Evolutionary conservation across 1,284 basidiomycete species (phyloP), one percentile per base, ranked within the genome.

Genomic region (Lignosus rhinocerotis): DNA sequence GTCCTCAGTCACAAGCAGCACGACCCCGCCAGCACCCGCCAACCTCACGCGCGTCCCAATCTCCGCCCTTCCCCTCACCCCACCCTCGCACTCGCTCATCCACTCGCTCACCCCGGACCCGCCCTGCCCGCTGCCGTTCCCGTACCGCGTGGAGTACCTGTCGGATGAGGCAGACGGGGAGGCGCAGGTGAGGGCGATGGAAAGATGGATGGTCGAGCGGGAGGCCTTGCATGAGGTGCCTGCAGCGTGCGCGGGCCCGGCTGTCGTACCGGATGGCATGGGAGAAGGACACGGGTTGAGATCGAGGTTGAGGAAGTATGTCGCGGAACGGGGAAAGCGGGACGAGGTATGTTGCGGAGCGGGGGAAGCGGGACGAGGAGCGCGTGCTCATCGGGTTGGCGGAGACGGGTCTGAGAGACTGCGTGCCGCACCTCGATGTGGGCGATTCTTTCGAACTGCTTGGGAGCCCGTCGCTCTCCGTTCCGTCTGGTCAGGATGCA

Each of bases 41-140:
- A n/a, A 44, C 19, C 45, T 17, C 32, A 31, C 39, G 46, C 59
- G 62, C 45, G 59, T 69, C 42, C 74, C 86, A 8, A 82, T 92
- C 52, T 86, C 86, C 45, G 76, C 79, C 3, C 80, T 93, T 31
- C 90, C 90, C 16, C 78, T 93, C 3, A 83, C 88, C 0, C 78
- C 83, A 0, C 66, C 79, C 3, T 73, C 82, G 3, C 80, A 85
- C 45, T 76, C 87, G 30, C 76, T 94, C 56, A 87, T 83, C 12
- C 81, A 86, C 67, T 84, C 86, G 58, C 83, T 94, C 51, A 89
- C 83, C 0, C 82, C 91, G 3, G 92, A 93, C 66, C 76, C 82
- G 0, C 95, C 96, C 0, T 83, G 94, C 56, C 93, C 94, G 6
- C 67, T 92, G 0, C 78, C 87, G 6, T 98, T 98, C 74, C 96